Evolutionary conservation across 2,329 filamentous ascomycete genomes (phyloP).

Genomic region (Dichotomopilus funicola): DNA sequence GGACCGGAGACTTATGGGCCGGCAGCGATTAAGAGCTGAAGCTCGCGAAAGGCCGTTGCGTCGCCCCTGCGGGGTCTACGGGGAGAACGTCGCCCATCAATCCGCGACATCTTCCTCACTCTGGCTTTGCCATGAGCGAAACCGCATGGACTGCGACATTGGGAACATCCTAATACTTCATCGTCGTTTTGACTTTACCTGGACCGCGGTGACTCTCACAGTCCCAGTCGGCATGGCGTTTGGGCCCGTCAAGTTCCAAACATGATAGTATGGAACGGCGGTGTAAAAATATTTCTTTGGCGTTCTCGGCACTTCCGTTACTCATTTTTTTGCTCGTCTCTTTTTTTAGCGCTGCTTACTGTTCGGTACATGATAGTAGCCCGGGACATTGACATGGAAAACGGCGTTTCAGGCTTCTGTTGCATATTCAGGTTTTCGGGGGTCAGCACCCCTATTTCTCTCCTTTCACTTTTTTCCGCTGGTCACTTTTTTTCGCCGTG

Average conservation of each 20-base stretch:
- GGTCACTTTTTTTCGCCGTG: no score
- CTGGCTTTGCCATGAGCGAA: no score
- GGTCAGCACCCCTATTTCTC: no score
- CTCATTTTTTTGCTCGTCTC: neutral
- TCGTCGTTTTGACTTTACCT: no score
- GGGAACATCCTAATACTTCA: no score
- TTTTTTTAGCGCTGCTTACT: neutral
- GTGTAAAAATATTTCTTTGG: conserved; percentile 8
- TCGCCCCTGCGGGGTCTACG: neutral
- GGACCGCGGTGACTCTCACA: neutral
- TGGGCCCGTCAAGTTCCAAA: no score
- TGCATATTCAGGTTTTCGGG: neutral
- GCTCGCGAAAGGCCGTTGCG: neutral
- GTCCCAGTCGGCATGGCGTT: neutral
- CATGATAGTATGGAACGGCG: neutral
- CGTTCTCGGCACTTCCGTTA: neutral
- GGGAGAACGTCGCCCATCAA: neutral
- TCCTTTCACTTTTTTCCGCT: no score
- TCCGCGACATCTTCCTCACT: neutral
- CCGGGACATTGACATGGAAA: conserved; percentile 1
- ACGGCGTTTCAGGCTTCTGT: conserved; percentile 4
- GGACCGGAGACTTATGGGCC: conserved; percentile 42
- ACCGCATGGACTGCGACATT: no score
- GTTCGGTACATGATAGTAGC: neutral
- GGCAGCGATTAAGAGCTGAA: conserved; percentile 42